Conservation (phyloP, 495 filamentous ascomycete species). For the Neurospora sp. region DNA sequence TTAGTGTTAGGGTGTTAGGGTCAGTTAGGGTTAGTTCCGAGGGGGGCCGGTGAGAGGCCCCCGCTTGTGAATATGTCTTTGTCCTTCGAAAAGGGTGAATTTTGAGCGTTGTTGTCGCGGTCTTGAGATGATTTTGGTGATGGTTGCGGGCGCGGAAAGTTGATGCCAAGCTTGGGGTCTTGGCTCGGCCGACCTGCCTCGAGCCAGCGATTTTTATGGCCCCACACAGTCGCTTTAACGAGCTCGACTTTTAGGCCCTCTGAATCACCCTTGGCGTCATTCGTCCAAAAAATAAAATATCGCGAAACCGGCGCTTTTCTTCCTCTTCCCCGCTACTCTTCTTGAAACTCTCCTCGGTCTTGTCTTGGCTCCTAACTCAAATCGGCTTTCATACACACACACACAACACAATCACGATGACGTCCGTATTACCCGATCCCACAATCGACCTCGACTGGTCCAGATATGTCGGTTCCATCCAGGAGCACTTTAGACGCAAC, state of each 20-base stretch:
- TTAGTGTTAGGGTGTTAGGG: too few species aligned
- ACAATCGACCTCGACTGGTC: slow-evolving; percentile 74
- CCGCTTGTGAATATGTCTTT: not conserved
- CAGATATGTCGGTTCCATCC: slow-evolving; percentile 52
- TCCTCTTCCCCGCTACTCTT: not conserved
- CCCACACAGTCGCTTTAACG: not conserved
- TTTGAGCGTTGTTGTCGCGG: too few species aligned
- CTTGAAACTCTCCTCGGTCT: not conserved
- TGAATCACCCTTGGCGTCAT: not conserved
- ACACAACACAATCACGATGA: not conserved
- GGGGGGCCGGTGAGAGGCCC: not conserved
- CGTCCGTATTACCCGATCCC: slow-evolving; percentile 53
- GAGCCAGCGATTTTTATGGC: not conserved
- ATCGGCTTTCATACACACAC: not conserved
- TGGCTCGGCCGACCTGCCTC: too few species aligned
- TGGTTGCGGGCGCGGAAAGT: too few species aligned
- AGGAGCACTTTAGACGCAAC: slow-evolving; percentile 41
- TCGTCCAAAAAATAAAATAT: not conserved
- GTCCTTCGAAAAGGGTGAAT: not conserved
- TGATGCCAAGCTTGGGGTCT: too few species aligned
- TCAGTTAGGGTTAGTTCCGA: not conserved
- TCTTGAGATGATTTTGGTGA: too few species aligned
- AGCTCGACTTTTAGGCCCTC: not conserved
- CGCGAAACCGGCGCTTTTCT: not conserved
- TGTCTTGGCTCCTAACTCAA: not conserved